Evolutionary conservation across 257 asterid genomes (phyloP), one percentile per base, ranked within the genome.

Genomic region (Plantago major): DNA sequence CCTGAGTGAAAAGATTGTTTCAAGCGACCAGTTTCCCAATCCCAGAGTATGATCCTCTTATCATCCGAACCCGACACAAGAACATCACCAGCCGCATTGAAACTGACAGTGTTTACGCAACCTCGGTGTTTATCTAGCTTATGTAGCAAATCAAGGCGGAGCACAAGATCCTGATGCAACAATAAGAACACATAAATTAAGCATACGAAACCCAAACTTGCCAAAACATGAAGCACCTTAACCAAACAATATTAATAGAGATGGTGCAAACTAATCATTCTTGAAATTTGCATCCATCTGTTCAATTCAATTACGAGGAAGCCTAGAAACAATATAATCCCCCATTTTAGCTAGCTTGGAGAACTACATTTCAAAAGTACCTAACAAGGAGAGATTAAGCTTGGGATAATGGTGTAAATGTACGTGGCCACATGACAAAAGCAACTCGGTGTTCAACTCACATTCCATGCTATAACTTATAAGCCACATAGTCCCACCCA

Each of bases 41-140:
- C 90, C 99, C 99, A 92, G 60, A 89, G 82, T 63, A 89, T 80
- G 76, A 92, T 68, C 84, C 71, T 77, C 74, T 67, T 80, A 76
- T 92, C 99, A 54, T 92, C 99, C 62, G 99, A 86, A 49, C 96
- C 99, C 13, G 97, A 83, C 54, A 85, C 77, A 19, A 92, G 94
- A 74, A 77, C 55, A 78, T 86, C 85, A 26, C 97, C 97, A 13
- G 75, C 73, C 26, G 76, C 72, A 72, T 76, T 92, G 80, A 92
- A 89, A 88, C 91, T 76, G 64, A 89, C 67, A 7, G 97, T 77
- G 75, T 92, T 92, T 55, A 92, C 99, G 56, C 96, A 89, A 55
- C 99, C 96, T 53, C 69, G 76, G 80, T 92, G 99, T 26, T 67
- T 79, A 47, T 84, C 91, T 51, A 92, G 88, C 79, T 82, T 86